Percentiles rank a stretch among this genome's conserved stretches.
Conservation (phyloP, 2,329 filamentous ascomycete genomes). For the Claviceps fusiformis region DNA sequence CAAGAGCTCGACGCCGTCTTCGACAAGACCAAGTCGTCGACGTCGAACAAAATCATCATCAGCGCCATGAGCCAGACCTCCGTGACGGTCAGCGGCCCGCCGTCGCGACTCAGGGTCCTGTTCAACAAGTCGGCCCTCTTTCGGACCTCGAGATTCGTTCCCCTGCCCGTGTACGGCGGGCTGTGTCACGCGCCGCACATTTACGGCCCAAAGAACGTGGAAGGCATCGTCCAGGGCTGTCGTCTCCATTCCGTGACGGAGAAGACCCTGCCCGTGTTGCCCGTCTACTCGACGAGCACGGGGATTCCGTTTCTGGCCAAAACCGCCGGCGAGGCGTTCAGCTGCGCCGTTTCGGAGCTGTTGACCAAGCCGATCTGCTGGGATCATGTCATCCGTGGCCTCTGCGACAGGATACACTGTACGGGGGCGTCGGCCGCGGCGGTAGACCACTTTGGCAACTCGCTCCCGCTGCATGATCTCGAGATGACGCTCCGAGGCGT, state of each 20-base stretch:
- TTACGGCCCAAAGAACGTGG: conserved; percentile 18
- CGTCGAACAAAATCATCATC: conserved; percentile 25
- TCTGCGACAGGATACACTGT: not conserved
- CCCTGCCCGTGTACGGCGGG: conserved; percentile 23
- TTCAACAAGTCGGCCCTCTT: conserved; percentile 12
- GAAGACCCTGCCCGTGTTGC: not conserved
- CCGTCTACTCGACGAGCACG: conserved; percentile 6
- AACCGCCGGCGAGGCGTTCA: conserved; percentile 5
- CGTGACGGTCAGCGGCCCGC: conserved; percentile 26
- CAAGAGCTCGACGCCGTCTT: conserved; percentile 24
- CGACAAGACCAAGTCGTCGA: conserved; percentile 6
- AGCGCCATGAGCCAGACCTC: conserved; percentile 20
- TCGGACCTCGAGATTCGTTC: conserved; percentile 15
- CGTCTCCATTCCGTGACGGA: not conserved
- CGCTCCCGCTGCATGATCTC: conserved; percentile 1
- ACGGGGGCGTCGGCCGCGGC: not conserved
- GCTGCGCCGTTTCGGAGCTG: conserved; percentile 6
- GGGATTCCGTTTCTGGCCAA: conserved; percentile 5
- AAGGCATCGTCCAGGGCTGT: conserved; percentile 11
- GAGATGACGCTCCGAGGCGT: not conserved
- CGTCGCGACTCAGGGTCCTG: conserved; percentile 12
- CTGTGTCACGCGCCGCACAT: conserved; percentile 29
- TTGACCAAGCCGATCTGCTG: conserved; percentile 6
- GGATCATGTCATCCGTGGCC: conserved; percentile 6
- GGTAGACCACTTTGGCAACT: conserved; percentile 1